phyloP scores from a whole-genome alignment of 495 filamentous ascomycete genomes.

The Polyplosphaeria fusca region DNA sequence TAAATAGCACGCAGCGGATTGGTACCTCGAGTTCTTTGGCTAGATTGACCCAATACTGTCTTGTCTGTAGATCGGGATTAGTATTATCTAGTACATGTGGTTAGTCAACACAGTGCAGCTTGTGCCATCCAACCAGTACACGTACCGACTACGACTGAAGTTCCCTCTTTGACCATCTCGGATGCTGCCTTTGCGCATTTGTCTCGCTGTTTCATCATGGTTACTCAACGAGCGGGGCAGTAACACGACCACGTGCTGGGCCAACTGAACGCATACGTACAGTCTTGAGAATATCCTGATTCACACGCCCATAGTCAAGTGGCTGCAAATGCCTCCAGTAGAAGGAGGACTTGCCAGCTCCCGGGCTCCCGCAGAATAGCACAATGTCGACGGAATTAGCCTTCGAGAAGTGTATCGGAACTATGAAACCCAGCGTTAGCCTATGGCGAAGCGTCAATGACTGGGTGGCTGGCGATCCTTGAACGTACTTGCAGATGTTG shows the following conservation, averaged over 20 bases:
- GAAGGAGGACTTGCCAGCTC: slow-evolving; percentile 87
- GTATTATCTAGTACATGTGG: slow-evolving; percentile 70
- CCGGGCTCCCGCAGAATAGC: slow-evolving; percentile 82
- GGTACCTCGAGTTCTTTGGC: slow-evolving; percentile 67
- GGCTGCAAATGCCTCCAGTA: slow-evolving; percentile 77
- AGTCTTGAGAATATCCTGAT: slow-evolving; percentile 86
- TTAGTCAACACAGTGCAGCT: slow-evolving; percentile 10
- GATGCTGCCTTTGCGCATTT: slow-evolving; percentile 80
- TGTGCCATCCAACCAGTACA: not conserved
- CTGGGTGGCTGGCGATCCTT: slow-evolving; percentile 32
- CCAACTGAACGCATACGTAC: slow-evolving; percentile 41
- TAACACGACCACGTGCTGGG: slow-evolving; percentile 30
- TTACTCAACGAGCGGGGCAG: slow-evolving; percentile 32
- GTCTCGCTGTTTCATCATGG: slow-evolving; percentile 53
- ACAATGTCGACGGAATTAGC: slow-evolving; percentile 69
- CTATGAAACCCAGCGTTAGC: slow-evolving; percentile 16
- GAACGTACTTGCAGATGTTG: slow-evolving; percentile 38
- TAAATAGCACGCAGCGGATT: slow-evolving; percentile 85
- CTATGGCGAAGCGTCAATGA: not conserved
- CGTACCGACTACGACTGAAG: slow-evolving; percentile 70
- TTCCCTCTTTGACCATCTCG: slow-evolving; percentile 59
- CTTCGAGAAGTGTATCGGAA: slow-evolving; percentile 54
- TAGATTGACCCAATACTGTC: slow-evolving; percentile 70
- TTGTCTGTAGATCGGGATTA: slow-evolving; percentile 73
- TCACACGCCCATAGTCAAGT: slow-evolving; percentile 77